These are phyloP conservation scores for Fragilaria radians DNA, from an alignment of 108 stramenopile genomes.

Conservation along the genomic window DNA sequence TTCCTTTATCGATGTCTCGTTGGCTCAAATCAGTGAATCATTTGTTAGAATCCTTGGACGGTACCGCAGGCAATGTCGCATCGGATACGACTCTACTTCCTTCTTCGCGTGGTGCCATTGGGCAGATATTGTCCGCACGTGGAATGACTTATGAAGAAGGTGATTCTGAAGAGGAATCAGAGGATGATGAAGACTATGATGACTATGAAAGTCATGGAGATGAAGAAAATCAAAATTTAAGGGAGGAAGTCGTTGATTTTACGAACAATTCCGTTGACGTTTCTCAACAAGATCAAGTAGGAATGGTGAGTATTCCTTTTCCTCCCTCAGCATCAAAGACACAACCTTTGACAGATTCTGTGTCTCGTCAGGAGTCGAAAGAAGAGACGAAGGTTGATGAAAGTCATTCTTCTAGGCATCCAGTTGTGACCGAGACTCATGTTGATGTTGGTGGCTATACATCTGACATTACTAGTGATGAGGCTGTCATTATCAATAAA, in stretches of 20 bases:
- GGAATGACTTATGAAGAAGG: not conserved
- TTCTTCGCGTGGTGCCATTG: slow-evolving; percentile 4
- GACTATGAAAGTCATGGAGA: not conserved
- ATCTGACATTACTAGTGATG: not conserved
- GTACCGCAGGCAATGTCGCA: slow-evolving; percentile 60
- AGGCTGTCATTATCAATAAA: not conserved
- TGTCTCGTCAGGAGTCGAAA: not conserved
- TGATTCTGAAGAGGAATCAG: slow-evolving; percentile 2
- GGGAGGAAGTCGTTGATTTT: not conserved
- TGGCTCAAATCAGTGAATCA: slow-evolving; percentile 78
- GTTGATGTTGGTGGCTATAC: not conserved
- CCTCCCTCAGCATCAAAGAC: not conserved
- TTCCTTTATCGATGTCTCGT: too few species aligned
- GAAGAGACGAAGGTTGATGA: too few species aligned
- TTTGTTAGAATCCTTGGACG: slow-evolving; percentile 76
- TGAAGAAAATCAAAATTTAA: not conserved
- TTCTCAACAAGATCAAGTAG: not conserved
- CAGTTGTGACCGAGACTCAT: not conserved
- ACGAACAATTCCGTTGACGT: too few species aligned
- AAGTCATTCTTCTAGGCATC: not conserved
- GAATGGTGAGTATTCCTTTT: not conserved
- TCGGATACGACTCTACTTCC: not conserved
- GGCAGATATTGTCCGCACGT: slow-evolving; percentile 4
- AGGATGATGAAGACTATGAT: slow-evolving; percentile 1
- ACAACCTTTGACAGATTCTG: not conserved